A percentile compares a stretch with the other conserved stretches of the same genome.
phyloP scores from a whole-genome alignment of 208 protist genomes.

The Plasmodiophora brassicae region DNA sequence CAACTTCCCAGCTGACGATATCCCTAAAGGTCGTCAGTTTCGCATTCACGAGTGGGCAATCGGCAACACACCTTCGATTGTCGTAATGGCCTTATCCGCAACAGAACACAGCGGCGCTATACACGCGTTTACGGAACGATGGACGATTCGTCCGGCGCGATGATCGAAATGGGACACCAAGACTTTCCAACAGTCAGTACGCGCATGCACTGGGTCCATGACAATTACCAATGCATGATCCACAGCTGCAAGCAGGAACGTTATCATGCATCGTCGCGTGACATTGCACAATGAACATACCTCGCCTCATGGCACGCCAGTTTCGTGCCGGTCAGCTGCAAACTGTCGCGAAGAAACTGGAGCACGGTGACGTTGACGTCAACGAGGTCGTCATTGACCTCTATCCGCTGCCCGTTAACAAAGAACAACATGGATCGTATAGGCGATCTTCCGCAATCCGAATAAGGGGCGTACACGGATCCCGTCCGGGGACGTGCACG shows the following conservation, averaged over 20 bases:
- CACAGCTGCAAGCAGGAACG: neutral
- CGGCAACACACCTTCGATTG: conserved; percentile 45
- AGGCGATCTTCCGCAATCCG: no score
- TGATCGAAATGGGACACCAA: conserved; percentile 33
- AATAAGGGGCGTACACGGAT: no score
- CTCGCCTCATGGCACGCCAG: conserved; percentile 18
- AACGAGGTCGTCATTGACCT: neutral
- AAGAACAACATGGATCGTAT: neutral
- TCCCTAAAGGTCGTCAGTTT: neutral
- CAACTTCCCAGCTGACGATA: neutral
- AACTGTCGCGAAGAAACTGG: neutral
- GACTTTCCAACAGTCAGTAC: conserved; percentile 1
- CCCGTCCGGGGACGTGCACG: no score
- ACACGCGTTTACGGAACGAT: conserved; percentile 46
- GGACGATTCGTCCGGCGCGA: neutral
- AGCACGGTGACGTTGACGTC: neutral
- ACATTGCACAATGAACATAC: no score
- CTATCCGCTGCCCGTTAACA: conserved; percentile 2
- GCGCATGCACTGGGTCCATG: neutral
- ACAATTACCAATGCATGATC: neutral
- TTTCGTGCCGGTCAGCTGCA: neutral
- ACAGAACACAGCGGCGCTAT: conserved; percentile 42
- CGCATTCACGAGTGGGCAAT: no score
- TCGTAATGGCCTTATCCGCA: conserved; percentile 46
- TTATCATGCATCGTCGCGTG: no score